These are phyloP conservation scores for Auricularia cornea DNA, from an alignment of 768 basidiomycete species.

Conservation along the genomic window DNA sequence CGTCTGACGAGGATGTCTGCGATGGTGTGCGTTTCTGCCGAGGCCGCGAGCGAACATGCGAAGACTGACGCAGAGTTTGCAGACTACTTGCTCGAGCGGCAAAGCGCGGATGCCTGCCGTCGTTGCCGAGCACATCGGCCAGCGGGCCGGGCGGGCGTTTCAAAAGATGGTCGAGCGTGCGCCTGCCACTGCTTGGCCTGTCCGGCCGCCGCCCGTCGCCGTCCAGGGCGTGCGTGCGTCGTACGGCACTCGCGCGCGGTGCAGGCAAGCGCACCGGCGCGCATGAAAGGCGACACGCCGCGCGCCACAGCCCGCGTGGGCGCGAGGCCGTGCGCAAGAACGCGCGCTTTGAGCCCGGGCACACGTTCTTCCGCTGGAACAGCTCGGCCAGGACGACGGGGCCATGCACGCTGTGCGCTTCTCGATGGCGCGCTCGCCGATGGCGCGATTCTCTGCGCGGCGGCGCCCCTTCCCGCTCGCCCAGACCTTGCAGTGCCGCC, in stretches of 20 bases:
- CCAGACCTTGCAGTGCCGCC: constrained; percentile 4
- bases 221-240: constrained; percentile 29
- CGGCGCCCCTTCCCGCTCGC: constrained; percentile 6
- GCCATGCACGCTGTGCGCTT: neutral
- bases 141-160: constrained; percentile 40
- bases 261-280: constrained; percentile 15
- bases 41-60: neutral
- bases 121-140: constrained; percentile 24
- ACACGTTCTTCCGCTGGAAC: constrained; percentile 43
- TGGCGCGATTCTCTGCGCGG: neutral
- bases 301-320: constrained; percentile 33
- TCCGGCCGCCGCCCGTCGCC: constrained; percentile 23
- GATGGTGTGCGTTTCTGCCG: constrained; percentile 49
- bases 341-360: constrained; percentile 79
- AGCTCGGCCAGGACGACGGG: neutral
- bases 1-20: constrained; percentile 75
- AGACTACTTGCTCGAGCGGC: neutral
- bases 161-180: constrained; percentile 58
- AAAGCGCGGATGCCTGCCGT: constrained; percentile 18
- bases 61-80: neutral
- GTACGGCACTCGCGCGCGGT: constrained; percentile 51
- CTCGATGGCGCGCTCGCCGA: constrained; percentile 1
- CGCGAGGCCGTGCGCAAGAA: constrained; percentile 53
- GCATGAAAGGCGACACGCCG: constrained; percentile 10
- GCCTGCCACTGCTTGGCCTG: constrained; percentile 40